Evolutionary conservation across 1,139 yeast species (phyloP), one percentile per base, ranked within the genome.

Genomic region (Yamadazyma mexicana): DNA sequence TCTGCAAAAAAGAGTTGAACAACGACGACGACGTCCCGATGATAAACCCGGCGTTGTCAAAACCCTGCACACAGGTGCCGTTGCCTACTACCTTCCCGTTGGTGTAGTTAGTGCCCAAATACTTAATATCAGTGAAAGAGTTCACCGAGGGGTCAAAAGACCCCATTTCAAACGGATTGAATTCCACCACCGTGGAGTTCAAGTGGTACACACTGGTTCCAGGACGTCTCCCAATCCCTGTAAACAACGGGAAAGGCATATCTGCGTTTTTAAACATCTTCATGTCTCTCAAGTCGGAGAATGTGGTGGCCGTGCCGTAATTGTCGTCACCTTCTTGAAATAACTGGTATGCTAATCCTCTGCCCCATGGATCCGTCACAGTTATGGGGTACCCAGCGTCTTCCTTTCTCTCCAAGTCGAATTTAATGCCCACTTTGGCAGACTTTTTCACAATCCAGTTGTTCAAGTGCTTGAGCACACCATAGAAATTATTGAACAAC

Each of bases 1-100:
- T 77, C 43, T 83, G 64, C 32, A 85, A 58, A 51, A 83, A 80
- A 55, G 80, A 79, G 61, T 87, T 87, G 66, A 87, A 88, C 41
- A 88, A 66, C 1, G 92, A 73, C 0, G 95, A 83, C 0, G 94
- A 83, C 2, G 94, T 83, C 32, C 94, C 95, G 61, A 85, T 62
- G 31, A 83, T 67, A 57, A 77, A 86, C 1, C 91, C 95, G 5
- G 86, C 83, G 56, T 86, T 86, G 59, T 86, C 95, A 47, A 75
- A 81, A 2, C 94, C 95, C 11, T 69, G 73, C 41, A 78, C 62
- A 63, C 95, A 86, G 9, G 51, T 46, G 12, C 49, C 54, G 33
- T 53, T 51, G 5, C 23, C 20, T 8, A 14, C 15, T 8, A 69
- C 62, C 18, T 43, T 41, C 4, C 74, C 74, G 42, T 64, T 61